Percentiles rank a stretch among this genome's conserved stretches.
phyloP scores from a whole-genome alignment of 1,139 yeast species.

The Debaryomyces sp. region DNA sequence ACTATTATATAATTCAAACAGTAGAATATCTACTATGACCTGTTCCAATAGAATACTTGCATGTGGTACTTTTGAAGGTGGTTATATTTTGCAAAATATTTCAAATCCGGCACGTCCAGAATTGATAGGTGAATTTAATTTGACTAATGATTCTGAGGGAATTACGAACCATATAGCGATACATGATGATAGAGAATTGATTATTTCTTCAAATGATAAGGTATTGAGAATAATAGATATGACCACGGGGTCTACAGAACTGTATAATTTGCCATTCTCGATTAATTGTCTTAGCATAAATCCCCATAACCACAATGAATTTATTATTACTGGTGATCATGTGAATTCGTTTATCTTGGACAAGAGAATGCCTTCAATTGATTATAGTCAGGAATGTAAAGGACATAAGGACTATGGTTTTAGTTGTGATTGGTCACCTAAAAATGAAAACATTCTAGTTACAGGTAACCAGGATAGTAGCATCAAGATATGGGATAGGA shows the following conservation, averaged over 20 bases:
- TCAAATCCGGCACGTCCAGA: constrained; percentile 26
- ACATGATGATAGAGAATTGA: constrained; percentile 27
- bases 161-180: constrained; percentile 57
- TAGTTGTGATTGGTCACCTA: constrained; percentile 60
- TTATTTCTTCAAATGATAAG: constrained; percentile 55
- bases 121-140: constrained; percentile 35
- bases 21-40: constrained; percentile 51
- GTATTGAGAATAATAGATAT: constrained; percentile 45
- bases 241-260: constrained; percentile 16
- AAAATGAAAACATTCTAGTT: constrained; percentile 44
- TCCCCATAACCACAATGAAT: constrained; percentile 35
- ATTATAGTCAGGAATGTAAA: constrained; percentile 20
- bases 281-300: constrained; percentile 53
- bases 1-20: constrained; percentile 33
- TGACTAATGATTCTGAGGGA: constrained; percentile 51
- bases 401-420: constrained; percentile 63
- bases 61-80: constrained; percentile 62
- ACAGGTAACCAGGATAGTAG: constrained; percentile 68
- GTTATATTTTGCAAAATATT: constrained; percentile 42
- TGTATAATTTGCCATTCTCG: constrained; percentile 43
- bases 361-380: constrained; percentile 27
- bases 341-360: constrained; percentile 48
- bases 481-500: constrained; percentile 56
- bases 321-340: constrained; percentile 56
- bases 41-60: constrained; percentile 46